Evolutionary conservation across 1,139 yeast genomes (phyloP).

Genomic region (Kodamaea derodonti): DNA sequence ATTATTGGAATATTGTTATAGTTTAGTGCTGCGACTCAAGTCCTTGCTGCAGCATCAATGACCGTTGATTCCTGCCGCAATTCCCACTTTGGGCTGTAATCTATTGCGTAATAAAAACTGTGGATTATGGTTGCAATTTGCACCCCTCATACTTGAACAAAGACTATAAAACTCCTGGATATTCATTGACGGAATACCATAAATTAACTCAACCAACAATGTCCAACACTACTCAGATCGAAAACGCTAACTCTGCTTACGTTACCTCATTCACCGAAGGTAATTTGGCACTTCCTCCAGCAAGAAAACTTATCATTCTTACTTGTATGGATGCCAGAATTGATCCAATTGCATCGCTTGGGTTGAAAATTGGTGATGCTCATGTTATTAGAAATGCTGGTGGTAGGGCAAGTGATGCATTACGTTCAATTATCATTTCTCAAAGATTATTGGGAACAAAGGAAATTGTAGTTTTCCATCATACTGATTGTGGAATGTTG

Average conservation of each 20-base stretch:
- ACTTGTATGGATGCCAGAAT: slow-evolving; percentile 46
- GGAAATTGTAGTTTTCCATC: slow-evolving; percentile 39
- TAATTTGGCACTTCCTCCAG: slow-evolving; percentile 33
- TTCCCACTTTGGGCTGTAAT: no score
- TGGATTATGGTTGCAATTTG: no score
- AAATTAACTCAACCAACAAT: no score
- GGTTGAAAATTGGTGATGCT: slow-evolving; percentile 40
- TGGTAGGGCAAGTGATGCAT: slow-evolving; percentile 39
- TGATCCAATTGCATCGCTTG: slow-evolving; percentile 39
- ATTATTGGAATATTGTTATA: no score
- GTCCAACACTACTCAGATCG: slow-evolving; percentile 20
- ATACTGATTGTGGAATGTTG: slow-evolving; percentile 43
- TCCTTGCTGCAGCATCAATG: no score
- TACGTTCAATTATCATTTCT: slow-evolving; percentile 37
- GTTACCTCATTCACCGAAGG: slow-evolving; percentile 21
- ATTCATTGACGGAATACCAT: no score
- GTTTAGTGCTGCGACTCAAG: no score
- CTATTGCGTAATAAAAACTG: no score
- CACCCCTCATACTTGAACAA: no score
- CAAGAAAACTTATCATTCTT: slow-evolving; percentile 32
- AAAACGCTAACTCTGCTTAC: slow-evolving; percentile 18
- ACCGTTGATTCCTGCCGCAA: no score
- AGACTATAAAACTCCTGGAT: no score
- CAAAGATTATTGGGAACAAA: slow-evolving; percentile 32
- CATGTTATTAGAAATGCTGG: slow-evolving; percentile 47